Evolutionary conservation across 2,329 filamentous ascomycete genomes (phyloP).

Genomic region (Trichoderma sp.): DNA sequence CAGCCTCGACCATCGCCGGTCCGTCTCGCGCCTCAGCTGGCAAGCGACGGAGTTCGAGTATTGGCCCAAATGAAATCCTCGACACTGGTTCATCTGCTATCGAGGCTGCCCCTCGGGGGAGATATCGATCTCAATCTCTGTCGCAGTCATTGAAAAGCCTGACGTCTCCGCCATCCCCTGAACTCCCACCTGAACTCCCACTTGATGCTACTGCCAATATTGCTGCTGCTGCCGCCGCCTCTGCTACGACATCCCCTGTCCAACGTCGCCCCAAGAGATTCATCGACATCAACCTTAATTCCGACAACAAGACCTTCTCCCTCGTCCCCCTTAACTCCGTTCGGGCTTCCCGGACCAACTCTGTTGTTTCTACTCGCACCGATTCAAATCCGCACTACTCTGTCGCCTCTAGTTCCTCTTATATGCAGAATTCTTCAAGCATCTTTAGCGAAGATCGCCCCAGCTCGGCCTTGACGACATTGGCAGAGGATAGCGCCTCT

Average conservation of each 20-base stretch:
- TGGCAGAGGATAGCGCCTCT: constrained; percentile 38
- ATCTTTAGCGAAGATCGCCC: constrained; percentile 47
- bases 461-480: constrained; percentile 50
- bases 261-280: constrained; percentile 34
- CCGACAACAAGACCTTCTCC: constrained; percentile 61
- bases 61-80: neutral
- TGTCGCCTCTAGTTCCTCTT: constrained; percentile 47
- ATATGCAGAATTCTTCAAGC: constrained; percentile 48
- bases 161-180: constrained; percentile 19
- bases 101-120: neutral
- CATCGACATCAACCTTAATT: constrained; percentile 51
- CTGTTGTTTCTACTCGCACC: constrained; percentile 33
- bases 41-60: constrained; percentile 4
- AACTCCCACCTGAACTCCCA: constrained; percentile 24
- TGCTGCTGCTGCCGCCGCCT: constrained; percentile 27
- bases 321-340: constrained; percentile 39
- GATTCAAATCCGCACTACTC: constrained; percentile 36
- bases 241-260: constrained; percentile 25
- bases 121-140: constrained; percentile 7
- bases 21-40: neutral
- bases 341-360: constrained; percentile 26
- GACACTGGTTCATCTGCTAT: neutral
- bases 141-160: constrained; percentile 17
- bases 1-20: neutral
- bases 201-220: constrained; percentile 28